phyloP scores from a whole-genome alignment of 257 asterid genomes.

The Marsdenia floribunda region DNA sequence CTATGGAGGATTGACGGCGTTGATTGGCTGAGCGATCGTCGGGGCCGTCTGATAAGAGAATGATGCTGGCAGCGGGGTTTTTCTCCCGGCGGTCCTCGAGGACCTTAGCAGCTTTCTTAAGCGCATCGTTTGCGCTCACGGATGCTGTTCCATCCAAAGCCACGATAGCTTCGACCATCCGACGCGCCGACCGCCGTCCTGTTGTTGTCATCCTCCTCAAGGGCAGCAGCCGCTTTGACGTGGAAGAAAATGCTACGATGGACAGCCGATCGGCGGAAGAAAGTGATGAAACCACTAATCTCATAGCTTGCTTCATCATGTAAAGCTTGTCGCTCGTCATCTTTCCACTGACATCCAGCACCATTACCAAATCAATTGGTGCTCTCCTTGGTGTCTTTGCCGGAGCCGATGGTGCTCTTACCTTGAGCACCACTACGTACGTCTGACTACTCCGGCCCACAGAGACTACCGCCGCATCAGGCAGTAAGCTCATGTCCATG shows the following conservation, averaged over 20 bases:
- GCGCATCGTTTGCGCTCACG: conserved; percentile 57
- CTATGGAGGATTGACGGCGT: conserved; percentile 23
- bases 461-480: conserved; percentile 74
- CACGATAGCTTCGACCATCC: conserved; percentile 75
- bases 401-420: conserved; percentile 57
- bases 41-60: conserved; percentile 56
- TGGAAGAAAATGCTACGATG: conserved; percentile 79
- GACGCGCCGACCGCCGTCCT: conserved; percentile 73
- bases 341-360: conserved; percentile 62
- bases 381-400: conserved; percentile 33
- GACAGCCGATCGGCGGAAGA: conserved; percentile 82
- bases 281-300: conserved; percentile 67
- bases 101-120: conserved; percentile 88
- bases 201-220: conserved; percentile 71
- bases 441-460: conserved; percentile 64
- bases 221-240: conserved; percentile 80
- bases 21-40: conserved; percentile 29
- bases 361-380: conserved; percentile 81
- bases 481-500: conserved; percentile 49
- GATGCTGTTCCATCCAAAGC: conserved; percentile 54
- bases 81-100: conserved; percentile 90
- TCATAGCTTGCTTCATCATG: conserved; percentile 59
- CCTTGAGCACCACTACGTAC: conserved; percentile 56
- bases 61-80: conserved; percentile 60
- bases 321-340: conserved; percentile 57